Conservation (phyloP, 495 filamentous ascomycete genomes). For the Daldinia concentrica region DNA sequence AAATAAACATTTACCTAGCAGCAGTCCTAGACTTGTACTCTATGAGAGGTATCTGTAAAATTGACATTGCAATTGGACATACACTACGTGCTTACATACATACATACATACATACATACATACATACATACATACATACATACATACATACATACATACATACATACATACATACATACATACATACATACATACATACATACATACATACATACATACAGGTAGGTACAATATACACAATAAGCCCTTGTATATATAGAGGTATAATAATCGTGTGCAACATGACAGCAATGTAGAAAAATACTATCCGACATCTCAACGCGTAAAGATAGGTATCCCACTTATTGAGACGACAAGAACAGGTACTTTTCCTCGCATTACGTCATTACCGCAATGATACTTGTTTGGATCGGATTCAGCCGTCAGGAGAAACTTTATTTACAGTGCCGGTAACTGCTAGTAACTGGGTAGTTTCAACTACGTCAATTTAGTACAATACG, state of each 20-base stretch:
- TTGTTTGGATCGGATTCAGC: conserved; percentile 14
- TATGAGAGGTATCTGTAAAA: background rate
- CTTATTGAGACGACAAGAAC: background rate
- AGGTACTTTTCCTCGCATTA: conserved; percentile 12
- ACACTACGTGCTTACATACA: background rate
- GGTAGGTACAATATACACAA: no score
- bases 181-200: background rate
- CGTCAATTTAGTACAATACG: conserved; percentile 4
- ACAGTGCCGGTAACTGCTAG: background rate
- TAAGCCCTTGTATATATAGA: background rate
- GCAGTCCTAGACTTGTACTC: background rate
- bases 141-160: background rate
- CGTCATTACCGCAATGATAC: conserved; percentile 34
- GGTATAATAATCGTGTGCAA: background rate
- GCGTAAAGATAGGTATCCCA: background rate
- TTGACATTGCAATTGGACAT: background rate
- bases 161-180: background rate
- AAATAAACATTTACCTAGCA: conserved; percentile 20
- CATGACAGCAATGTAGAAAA: background rate
- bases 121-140: background rate
- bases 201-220: background rate
- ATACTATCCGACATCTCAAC: background rate
- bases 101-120: background rate
- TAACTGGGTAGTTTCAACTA: conserved; percentile 19
- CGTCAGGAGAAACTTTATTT: conserved; percentile 26